phyloP scores from a whole-genome alignment of 202 grass and related monocot species.

The Elaeis oleifera region DNA sequence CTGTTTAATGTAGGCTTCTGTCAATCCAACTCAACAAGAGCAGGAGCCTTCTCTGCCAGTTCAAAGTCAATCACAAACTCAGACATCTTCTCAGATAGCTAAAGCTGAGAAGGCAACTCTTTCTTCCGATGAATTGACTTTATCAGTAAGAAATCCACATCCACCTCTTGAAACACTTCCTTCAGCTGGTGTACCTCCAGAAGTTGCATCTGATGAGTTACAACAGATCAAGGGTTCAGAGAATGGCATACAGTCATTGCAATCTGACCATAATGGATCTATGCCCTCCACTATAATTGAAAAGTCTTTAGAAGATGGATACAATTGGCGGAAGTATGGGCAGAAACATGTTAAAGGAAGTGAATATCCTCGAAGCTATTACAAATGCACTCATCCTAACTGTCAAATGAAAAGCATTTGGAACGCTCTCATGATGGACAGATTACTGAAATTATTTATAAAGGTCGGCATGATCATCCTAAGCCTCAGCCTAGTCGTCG shows the following conservation, averaged over 20 bases:
- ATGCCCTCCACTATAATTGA: constrained; percentile 37
- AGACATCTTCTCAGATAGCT: constrained; percentile 36
- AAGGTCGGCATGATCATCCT: constrained; percentile 78
- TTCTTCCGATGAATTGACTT: constrained; percentile 33
- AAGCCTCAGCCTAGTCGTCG: constrained; percentile 66
- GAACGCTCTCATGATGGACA: constrained; percentile 79
- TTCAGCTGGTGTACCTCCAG: constrained; percentile 31
- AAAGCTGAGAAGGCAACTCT: constrained; percentile 32
- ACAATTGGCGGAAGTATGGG: constrained; percentile 99
- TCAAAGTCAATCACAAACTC: constrained; percentile 47
- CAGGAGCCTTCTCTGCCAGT: constrained; percentile 31
- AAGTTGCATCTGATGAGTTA: constrained; percentile 46
- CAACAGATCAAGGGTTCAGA: constrained; percentile 35
- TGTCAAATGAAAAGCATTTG: constrained; percentile 92
- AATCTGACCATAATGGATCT: constrained; percentile 38
- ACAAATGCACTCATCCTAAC: constrained; percentile 97
- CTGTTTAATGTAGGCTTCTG: constrained; percentile 48
- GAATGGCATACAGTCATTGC: constrained; percentile 39
- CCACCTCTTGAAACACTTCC: constrained; percentile 44
- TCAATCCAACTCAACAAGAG: constrained; percentile 31
- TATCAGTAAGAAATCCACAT: constrained; percentile 22
- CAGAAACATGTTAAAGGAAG: constrained; percentile 98
- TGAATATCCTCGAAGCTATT: constrained; percentile 96
- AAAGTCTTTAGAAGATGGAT: constrained; percentile 92
- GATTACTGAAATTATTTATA: constrained; percentile 87